Conservation (phyloP, 306 rosid species). For the Rosa rugosa region DNA sequence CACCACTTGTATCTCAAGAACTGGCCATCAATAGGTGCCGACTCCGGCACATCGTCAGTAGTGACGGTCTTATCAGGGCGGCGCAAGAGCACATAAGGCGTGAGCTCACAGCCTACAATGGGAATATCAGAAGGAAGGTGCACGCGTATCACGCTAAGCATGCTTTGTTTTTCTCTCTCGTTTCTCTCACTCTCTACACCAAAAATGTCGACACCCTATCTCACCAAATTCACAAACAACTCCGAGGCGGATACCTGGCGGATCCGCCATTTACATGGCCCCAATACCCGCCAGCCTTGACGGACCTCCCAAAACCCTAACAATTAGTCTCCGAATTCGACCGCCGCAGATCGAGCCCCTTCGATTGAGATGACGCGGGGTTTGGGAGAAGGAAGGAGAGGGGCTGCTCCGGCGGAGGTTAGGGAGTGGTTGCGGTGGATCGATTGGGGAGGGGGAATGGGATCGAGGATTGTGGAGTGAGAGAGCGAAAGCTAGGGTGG, state of each 20-base stretch:
- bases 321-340: conserved; percentile 7
- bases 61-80: conserved; percentile 52
- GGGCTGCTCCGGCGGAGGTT: not conserved
- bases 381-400: not conserved
- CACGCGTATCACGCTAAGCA: conserved; percentile 95
- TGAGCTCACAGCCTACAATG: conserved; percentile 96
- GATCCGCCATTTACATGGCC: conserved; percentile 84
- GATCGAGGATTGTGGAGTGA: conserved; percentile 36
- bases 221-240: conserved; percentile 25
- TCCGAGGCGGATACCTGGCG: conserved; percentile 64
- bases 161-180: conserved; percentile 40
- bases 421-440: conserved; percentile 33
- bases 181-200: not conserved
- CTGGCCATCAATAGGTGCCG: conserved; percentile 73
- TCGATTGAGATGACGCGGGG: not conserved
- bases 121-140: conserved; percentile 97
- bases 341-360: conserved; percentile 42
- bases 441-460: conserved; percentile 12
- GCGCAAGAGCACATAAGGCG: conserved; percentile 88
- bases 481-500: conserved; percentile 22
- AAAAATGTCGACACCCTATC: conserved; percentile 29
- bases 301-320: conserved; percentile 35
- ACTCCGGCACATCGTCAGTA: conserved; percentile 80
- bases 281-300: conserved; percentile 74
- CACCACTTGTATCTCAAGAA: conserved; percentile 91